These are phyloP conservation scores for Globisporangium radiosum DNA, from an alignment of 352 stramenopile genomes.

Conservation along the genomic window DNA sequence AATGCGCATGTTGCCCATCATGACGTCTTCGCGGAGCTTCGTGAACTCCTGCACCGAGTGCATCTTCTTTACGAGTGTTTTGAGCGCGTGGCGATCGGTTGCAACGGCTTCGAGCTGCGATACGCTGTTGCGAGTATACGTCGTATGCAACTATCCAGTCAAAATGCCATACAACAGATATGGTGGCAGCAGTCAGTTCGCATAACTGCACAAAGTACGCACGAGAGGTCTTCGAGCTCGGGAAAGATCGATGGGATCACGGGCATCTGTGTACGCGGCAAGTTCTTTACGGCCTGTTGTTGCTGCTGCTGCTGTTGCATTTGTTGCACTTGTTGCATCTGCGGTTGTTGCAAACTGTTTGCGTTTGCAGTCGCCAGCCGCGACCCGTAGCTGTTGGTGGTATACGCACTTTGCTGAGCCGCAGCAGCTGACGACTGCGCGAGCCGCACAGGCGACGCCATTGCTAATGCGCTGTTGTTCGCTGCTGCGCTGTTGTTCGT, in stretches of 20 bases:
- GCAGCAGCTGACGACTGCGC: neutral
- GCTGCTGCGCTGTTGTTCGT: constrained; percentile 2
- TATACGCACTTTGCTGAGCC: neutral
- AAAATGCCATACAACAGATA: neutral
- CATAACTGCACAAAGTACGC: constrained; percentile 13
- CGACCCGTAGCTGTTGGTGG: no score
- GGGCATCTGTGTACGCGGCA: constrained; percentile 70
- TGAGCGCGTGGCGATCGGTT: constrained; percentile 52
- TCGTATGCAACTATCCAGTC: no score
- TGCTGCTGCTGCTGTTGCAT: constrained; percentile 17
- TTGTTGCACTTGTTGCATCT: neutral
- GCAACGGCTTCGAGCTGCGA: constrained; percentile 60
- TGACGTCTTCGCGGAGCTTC: constrained; percentile 63
- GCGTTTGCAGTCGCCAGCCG: no score
- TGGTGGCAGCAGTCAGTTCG: no score
- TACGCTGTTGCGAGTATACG: constrained; percentile 4
- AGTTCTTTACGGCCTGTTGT: constrained; percentile 27
- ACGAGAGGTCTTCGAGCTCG: constrained; percentile 75
- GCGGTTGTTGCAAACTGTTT: neutral
- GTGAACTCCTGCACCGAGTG: constrained; percentile 60
- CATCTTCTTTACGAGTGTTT: constrained; percentile 56
- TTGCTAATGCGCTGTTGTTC: neutral
- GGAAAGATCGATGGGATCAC: constrained; percentile 67
- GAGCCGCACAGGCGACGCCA: constrained; percentile 3
- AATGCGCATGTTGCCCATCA: constrained; percentile 73